phyloP scores from a whole-genome alignment of 2,329 filamentous ascomycete species.

The Cladophialophora bantiana region DNA sequence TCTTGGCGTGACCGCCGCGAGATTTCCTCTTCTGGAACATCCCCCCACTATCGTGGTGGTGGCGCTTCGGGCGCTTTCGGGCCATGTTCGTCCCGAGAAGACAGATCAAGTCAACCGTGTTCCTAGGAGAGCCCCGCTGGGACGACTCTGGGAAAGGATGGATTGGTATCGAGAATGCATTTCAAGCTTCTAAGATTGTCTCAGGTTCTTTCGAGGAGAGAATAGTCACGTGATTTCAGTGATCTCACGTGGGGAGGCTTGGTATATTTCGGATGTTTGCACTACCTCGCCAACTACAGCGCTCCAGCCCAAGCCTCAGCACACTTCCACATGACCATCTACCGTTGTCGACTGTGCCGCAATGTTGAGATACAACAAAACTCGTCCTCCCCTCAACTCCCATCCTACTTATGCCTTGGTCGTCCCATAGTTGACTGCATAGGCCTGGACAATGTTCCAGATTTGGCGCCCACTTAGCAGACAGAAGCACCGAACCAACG shows the following conservation, averaged over 20 bases:
- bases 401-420: not conserved
- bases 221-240: not conserved
- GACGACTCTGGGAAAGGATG: too few species aligned
- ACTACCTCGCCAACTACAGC: not conserved
- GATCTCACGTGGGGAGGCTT: not conserved
- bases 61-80: not conserved
- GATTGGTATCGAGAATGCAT: too few species aligned
- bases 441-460: not conserved
- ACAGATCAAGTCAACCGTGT: too few species aligned
- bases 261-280: not conserved
- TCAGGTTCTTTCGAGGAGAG: not conserved
- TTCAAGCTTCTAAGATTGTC: not conserved
- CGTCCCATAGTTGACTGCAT: not conserved
- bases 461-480: not conserved
- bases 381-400: not conserved
- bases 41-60: not conserved
- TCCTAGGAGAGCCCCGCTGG: too few species aligned
- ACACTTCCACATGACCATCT: not conserved
- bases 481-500: not conserved
- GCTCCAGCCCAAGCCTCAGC: not conserved
- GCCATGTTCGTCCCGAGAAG: not conserved
- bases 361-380: not conserved
- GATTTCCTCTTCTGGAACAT: conserved; percentile 5
- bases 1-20: not conserved
- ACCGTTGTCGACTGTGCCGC: not conserved